Percentiles rank a stretch among this genome's conserved stretches.
phyloP scores from a whole-genome alignment of 805 yeast species.

The Kazachstania africana region DNA sequence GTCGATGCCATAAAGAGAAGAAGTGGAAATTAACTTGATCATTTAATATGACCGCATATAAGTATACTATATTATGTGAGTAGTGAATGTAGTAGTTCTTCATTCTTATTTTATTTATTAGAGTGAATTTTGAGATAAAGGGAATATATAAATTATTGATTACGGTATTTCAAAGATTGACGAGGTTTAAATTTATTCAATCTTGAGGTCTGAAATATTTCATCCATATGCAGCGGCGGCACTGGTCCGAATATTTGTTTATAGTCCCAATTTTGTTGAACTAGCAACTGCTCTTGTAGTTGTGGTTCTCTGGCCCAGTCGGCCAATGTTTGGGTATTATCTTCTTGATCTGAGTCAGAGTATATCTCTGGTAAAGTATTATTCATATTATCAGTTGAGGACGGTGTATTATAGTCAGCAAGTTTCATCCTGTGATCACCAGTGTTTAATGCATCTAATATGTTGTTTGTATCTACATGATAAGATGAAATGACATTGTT shows the following conservation, averaged over 20 bases:
- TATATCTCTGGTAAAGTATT: conserved; percentile 34
- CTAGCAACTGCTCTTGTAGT: conserved; percentile 32
- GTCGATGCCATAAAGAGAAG: conserved; percentile 43
- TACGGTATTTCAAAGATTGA: conserved; percentile 33
- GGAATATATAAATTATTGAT: neutral
- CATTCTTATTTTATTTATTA: no score
- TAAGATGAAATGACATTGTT: neutral
- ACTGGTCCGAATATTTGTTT: conserved; percentile 63
- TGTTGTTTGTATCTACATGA: conserved; percentile 4
- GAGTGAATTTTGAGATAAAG: neutral
- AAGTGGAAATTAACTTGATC: conserved; percentile 2
- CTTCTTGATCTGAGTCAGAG: conserved; percentile 42
- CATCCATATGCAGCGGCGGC: conserved; percentile 57
- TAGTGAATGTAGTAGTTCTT: no score
- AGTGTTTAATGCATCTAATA: conserved; percentile 20
- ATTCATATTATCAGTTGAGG: conserved; percentile 7
- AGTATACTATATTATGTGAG: no score
- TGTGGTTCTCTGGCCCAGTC: conserved; percentile 58
- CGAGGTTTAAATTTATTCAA: conserved; percentile 42
- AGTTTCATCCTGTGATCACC: conserved; percentile 22
- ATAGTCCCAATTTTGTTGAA: conserved; percentile 50
- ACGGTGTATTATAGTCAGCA: conserved; percentile 6
- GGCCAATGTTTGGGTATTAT: conserved; percentile 36
- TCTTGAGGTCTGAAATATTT: conserved; percentile 44
- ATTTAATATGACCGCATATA: no score